Evolutionary conservation across 148 eudicot genomes (phyloP).

Genomic region (Arbutus unedo): DNA sequence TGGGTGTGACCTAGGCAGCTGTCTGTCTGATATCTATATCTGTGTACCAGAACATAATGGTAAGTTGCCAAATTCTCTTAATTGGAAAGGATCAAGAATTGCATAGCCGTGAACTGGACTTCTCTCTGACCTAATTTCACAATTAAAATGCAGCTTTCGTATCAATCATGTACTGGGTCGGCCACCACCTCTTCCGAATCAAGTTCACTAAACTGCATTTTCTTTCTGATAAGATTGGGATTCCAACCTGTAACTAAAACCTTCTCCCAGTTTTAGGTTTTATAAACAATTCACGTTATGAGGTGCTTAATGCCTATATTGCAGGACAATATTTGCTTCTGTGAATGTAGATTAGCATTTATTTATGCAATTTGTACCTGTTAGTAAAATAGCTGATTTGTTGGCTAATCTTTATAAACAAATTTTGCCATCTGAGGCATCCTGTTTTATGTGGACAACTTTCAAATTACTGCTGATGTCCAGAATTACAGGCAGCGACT

Average conservation of each 20-base stretch:
- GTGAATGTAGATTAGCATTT: not conserved
- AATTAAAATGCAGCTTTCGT: not conserved
- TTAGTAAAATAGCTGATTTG: not conserved
- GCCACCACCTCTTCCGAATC: slow-evolving; percentile 28
- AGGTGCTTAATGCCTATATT: not conserved
- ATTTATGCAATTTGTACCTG: not conserved
- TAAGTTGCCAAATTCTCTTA: not conserved
- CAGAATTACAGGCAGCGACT: too few relatives aligned
- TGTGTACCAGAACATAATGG: not conserved
- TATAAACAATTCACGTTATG: not conserved
- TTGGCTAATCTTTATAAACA: not conserved
- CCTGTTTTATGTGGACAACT: not conserved
- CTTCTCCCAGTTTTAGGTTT: not conserved
- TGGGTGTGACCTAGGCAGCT: not conserved
- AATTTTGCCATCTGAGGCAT: not conserved
- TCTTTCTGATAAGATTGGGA: not conserved
- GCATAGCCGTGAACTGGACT: not conserved
- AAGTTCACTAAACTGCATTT: slow-evolving; percentile 23
- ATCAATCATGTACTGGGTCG: slow-evolving; percentile 20
- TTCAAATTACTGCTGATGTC: too few relatives aligned
- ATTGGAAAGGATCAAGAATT: not conserved
- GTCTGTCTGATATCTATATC: not conserved
- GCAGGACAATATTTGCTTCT: not conserved
- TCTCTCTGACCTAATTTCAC: not conserved
- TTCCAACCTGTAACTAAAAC: not conserved